Percentiles rank a stretch among this genome's conserved stretches.
These are phyloP conservation scores for Penicillium hesseltinei DNA, from an alignment of 2,329 filamentous ascomycete genomes.

Conservation along the genomic window DNA sequence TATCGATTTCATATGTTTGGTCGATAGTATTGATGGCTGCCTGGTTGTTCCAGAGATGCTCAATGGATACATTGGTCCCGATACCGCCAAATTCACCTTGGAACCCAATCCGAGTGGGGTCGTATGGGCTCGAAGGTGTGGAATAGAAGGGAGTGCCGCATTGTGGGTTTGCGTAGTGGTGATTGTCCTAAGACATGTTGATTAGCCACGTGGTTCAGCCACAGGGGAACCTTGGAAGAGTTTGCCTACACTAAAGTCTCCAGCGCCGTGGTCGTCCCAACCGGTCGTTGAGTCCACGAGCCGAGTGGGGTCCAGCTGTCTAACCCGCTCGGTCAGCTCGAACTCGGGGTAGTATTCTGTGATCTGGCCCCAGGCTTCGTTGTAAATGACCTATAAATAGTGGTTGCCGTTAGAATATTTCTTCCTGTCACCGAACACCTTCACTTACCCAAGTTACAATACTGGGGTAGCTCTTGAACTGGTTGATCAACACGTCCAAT, in stretches of 20 bases:
- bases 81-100: slow-evolving; percentile 72
- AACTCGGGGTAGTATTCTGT: slow-evolving; percentile 55
- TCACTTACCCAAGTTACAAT: slow-evolving; percentile 61
- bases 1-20: slow-evolving; percentile 66
- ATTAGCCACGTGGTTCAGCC: background rate
- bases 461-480: slow-evolving; percentile 63
- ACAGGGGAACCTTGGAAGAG: background rate
- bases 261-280: slow-evolving; percentile 67
- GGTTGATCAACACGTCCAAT: slow-evolving; percentile 59
- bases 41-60: slow-evolving; percentile 65
- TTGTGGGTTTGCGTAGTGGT: slow-evolving; percentile 69
- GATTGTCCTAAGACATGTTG: slow-evolving; percentile 55
- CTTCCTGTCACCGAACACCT: background rate
- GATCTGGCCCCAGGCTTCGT: slow-evolving; percentile 69
- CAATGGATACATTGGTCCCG: slow-evolving; percentile 62
- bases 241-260: slow-evolving; percentile 54
- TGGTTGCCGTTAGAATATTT: background rate
- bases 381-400: slow-evolving; percentile 60
- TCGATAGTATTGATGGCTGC: slow-evolving; percentile 60
- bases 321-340: slow-evolving; percentile 55
- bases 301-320: slow-evolving; percentile 60
- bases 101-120: slow-evolving; percentile 60
- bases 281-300: slow-evolving; percentile 63
- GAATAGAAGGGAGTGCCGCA: slow-evolving; percentile 70
- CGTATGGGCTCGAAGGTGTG: slow-evolving; percentile 54